These are phyloP conservation scores for Euphorbia corollata DNA, from an alignment of 441 rosid genomes.

Conservation along the genomic window DNA sequence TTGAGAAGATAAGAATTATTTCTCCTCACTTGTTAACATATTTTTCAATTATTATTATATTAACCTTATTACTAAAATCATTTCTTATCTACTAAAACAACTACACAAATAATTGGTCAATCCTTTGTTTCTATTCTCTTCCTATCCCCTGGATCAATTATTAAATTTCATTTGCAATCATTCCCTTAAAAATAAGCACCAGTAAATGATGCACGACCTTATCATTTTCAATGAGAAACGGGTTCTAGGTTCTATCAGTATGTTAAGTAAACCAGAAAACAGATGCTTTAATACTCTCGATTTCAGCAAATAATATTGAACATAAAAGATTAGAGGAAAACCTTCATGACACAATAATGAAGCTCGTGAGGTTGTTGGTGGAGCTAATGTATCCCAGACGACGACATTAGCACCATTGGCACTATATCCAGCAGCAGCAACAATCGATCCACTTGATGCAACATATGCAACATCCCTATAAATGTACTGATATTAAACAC, in stretches of 20 bases:
- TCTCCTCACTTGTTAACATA: not conserved
- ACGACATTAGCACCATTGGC: constrained; percentile 80
- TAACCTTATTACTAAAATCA: not conserved
- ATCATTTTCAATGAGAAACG: not conserved
- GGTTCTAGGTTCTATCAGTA: too few relatives aligned
- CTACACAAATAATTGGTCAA: not conserved
- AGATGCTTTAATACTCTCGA: constrained; percentile 1
- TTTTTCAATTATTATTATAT: not conserved
- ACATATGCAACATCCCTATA: constrained; percentile 82
- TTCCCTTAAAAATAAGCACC: not conserved
- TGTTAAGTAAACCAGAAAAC: not conserved
- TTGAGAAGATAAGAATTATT: not conserved
- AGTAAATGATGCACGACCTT: not conserved
- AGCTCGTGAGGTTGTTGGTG: constrained; percentile 81
- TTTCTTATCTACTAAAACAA: not conserved
- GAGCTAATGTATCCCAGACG: constrained; percentile 95
- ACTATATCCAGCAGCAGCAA: constrained; percentile 81
- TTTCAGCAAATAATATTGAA: not conserved
- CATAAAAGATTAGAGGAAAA: constrained; percentile 20
- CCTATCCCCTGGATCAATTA: not conserved
- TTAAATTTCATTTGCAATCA: not conserved
- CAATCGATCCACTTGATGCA: constrained; percentile 87
- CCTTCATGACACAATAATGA: constrained; percentile 89
- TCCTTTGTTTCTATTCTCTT: not conserved
- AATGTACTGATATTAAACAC: constrained; percentile 20